Conservation (phyloP, 441 rosid genomes). For the Mallotus repandus region DNA sequence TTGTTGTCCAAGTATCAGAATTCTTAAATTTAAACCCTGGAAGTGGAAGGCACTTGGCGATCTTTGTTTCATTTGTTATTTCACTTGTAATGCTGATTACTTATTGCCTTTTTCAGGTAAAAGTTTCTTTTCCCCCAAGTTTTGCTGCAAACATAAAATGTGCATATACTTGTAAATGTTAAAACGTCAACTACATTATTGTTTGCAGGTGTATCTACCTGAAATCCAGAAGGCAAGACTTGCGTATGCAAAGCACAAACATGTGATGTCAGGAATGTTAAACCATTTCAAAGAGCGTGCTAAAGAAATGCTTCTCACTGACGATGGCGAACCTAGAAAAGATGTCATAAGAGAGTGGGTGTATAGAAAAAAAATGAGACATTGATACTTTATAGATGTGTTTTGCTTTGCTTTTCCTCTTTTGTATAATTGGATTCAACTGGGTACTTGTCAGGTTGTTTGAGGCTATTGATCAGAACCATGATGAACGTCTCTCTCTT, state of each 20-base stretch:
- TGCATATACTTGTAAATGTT: no score
- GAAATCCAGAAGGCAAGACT: slow-evolving; percentile 62
- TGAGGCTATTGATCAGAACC: slow-evolving; percentile 56
- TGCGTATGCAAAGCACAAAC: slow-evolving; percentile 55
- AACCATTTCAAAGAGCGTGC: slow-evolving; percentile 54
- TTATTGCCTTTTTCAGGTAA: slow-evolving; percentile 83
- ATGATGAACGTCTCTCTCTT: slow-evolving; percentile 46
- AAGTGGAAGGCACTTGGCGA: slow-evolving; percentile 55
- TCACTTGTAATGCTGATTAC: slow-evolving; percentile 57
- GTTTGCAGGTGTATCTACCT: slow-evolving; percentile 64
- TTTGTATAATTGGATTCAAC: slow-evolving; percentile 11
- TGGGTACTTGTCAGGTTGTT: slow-evolving; percentile 54
- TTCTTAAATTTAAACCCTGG: slow-evolving; percentile 47
- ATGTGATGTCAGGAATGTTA: slow-evolving; percentile 61
- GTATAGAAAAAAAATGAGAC: background rate
- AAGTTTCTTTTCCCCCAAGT: no score
- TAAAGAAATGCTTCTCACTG: slow-evolving; percentile 57
- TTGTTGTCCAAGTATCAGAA: slow-evolving; percentile 78
- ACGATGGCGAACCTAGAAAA: slow-evolving; percentile 52
- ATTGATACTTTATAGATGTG: background rate
- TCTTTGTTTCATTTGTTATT: slow-evolving; percentile 56
- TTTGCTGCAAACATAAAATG: no score
- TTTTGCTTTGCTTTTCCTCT: slow-evolving; percentile 5
- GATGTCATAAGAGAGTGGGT: slow-evolving; percentile 47
- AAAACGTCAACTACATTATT: no score